Evolutionary conservation across 306 rosid species (phyloP).

Genomic region (Hylodesmum podocarpum): DNA sequence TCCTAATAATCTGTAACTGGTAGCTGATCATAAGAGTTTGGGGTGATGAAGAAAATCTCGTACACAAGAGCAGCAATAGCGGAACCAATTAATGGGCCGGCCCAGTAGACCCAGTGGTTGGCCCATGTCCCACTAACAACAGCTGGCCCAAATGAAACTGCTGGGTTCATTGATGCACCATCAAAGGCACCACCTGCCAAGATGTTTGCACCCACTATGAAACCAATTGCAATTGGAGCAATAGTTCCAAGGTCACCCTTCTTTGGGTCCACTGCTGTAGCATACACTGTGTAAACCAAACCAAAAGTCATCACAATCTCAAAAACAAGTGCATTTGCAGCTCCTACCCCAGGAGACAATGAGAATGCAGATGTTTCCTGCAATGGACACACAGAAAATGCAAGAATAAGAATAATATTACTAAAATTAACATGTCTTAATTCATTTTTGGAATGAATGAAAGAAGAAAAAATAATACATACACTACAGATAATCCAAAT

Average conservation of each 20-base stretch:
- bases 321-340: slow-evolving; percentile 64
- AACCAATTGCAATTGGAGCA: slow-evolving; percentile 86
- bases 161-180: slow-evolving; percentile 90
- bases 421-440: background rate
- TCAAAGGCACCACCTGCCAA: slow-evolving; percentile 83
- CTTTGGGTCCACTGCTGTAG: slow-evolving; percentile 74
- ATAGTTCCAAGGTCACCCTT: slow-evolving; percentile 64
- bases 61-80: slow-evolving; percentile 64
- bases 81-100: slow-evolving; percentile 63
- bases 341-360: slow-evolving; percentile 60
- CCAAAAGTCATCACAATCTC: slow-evolving; percentile 89
- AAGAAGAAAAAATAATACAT: background rate
- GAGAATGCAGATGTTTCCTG: slow-evolving; percentile 72
- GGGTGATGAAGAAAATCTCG: slow-evolving; percentile 58
- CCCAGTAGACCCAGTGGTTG: slow-evolving; percentile 84
- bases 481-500: too few relatives aligned
- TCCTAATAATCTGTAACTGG: slow-evolving; percentile 54
- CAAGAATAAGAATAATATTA: background rate
- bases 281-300: slow-evolving; percentile 75
- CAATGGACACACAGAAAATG: background rate
- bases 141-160: slow-evolving; percentile 86
- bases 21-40: slow-evolving; percentile 53
- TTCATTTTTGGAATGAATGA: background rate
- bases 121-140: slow-evolving; percentile 77
- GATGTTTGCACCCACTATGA: slow-evolving; percentile 82